Evolutionary conservation across 495 filamentous ascomycete species (phyloP), one percentile per base, ranked within the genome.

Genomic region (Ramalina peruviana): DNA sequence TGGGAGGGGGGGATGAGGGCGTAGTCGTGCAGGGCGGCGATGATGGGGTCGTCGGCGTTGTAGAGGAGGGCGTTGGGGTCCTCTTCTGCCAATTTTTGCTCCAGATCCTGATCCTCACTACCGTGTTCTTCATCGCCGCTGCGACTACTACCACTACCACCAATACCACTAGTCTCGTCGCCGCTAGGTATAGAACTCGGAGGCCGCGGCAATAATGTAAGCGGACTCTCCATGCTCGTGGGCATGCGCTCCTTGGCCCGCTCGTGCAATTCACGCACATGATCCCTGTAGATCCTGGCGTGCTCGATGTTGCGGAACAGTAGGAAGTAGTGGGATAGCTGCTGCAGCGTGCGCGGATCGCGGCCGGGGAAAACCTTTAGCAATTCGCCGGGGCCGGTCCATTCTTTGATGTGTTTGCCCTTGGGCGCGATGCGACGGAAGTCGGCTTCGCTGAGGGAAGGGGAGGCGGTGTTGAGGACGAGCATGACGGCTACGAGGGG

Each of bases 171-270:
- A 7, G 30, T 13, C 30, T 33, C 30, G 12, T 11, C 12, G 30
- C 30, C 7, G 30, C 7, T 2, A 11, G 30, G 30, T 19, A 10
- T 20, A 20, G 19, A n/a, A 10, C 40, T 19, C 12, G 15, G 17
- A 17, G 4, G 60, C 85, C 25, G 86, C 78, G 23, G 6, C 23
- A 25, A 25, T 25, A 43, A 87, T 85, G 40, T 94, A 86, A 66
- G 93, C 93, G 47, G 85, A 83, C 61, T 96, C 92, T 67, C 89
- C 86, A 59, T 80, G 81, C 69, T 96, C 85, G 76, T 97, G 93
- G 62, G 78, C 86, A 76, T 93, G 81, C 62, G 88, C 82, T 70
- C 95, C 87, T 65, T 90, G 80, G 54, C 80, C 5, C 78, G 54
- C 1, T 52, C 53, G 60, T 76, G 74, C 4, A 79, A 60, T 4